These are phyloP conservation scores for Phytopythium delawarense DNA, from an alignment of 352 stramenopile species.

Conservation along the genomic window DNA sequence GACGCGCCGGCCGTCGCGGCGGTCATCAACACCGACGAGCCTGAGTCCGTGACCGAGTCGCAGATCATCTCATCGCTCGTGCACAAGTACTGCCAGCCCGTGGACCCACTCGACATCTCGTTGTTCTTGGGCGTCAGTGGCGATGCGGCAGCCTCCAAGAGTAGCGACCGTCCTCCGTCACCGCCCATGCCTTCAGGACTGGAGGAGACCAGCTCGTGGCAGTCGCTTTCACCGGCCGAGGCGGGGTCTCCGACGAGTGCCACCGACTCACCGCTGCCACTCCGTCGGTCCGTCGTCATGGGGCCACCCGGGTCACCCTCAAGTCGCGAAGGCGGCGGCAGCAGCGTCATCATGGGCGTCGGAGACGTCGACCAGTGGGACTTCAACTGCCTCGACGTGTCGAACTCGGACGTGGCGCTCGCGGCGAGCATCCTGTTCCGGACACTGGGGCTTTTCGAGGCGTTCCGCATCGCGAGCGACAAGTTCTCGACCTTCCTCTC, in stretches of 20 bases:
- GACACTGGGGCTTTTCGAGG: slow-evolving; percentile 48
- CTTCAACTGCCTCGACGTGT: slow-evolving; percentile 48
- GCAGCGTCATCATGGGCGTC: slow-evolving; percentile 28
- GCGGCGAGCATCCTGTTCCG: slow-evolving; percentile 46
- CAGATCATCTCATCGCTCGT: slow-evolving; percentile 60
- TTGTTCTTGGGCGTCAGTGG: neutral
- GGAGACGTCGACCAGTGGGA: slow-evolving; percentile 49
- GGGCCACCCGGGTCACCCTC: neutral
- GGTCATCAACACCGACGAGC: slow-evolving; percentile 4
- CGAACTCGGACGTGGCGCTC: slow-evolving; percentile 46
- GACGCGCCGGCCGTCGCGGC: neutral
- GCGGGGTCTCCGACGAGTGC: neutral
- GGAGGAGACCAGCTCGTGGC: slow-evolving; percentile 8
- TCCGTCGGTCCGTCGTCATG: neutral
- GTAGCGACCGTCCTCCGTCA: neutral
- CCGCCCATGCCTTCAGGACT: neutral
- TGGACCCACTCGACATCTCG: slow-evolving; percentile 25
- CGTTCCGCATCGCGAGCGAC: slow-evolving; percentile 42
- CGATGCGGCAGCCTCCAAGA: neutral
- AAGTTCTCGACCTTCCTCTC: slow-evolving; percentile 57
- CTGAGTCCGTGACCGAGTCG: slow-evolving; percentile 35
- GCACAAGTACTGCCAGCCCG: slow-evolving; percentile 55
- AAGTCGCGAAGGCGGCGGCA: slow-evolving; percentile 9
- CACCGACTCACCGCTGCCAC: slow-evolving; percentile 10
- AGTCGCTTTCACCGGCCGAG: neutral